These are phyloP conservation scores for Logfia minima DNA, from an alignment of 129 eudicot species.

Conservation along the genomic window DNA sequence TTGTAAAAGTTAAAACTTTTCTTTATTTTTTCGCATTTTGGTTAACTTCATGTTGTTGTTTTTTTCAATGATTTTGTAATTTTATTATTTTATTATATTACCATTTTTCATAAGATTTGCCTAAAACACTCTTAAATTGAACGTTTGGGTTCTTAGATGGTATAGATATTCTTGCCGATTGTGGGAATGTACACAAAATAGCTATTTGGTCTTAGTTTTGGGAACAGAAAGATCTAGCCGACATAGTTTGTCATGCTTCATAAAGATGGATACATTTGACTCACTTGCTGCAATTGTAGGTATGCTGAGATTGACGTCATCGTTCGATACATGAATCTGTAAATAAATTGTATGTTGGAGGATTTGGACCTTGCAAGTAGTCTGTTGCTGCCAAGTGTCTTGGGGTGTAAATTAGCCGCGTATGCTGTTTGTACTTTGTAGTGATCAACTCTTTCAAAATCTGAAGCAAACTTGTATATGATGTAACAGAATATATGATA, in stretches of 20 bases:
- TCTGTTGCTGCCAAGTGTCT: neutral
- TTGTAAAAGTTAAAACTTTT: conserved; percentile 12
- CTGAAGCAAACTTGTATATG: too few relatives aligned
- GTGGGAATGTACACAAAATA: neutral
- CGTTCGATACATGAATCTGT: neutral
- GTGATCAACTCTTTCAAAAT: too few relatives aligned
- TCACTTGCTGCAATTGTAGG: neutral
- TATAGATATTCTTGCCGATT: too few relatives aligned
- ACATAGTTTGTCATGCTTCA: neutral
- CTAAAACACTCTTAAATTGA: too few relatives aligned
- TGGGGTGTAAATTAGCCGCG: neutral
- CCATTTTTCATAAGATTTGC: neutral
- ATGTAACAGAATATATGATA: too few relatives aligned
- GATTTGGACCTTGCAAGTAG: neutral
- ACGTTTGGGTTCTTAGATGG: too few relatives aligned
- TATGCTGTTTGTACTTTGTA: neutral
- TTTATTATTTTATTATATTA: neutral
- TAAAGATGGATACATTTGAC: neutral
- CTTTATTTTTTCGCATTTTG: neutral
- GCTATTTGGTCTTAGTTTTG: neutral
- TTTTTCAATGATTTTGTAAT: neutral
- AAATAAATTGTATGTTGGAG: neutral
- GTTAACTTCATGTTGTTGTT: neutral
- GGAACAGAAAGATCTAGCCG: neutral
- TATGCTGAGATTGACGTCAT: neutral